phyloP scores from a whole-genome alignment of 1,284 basidiomycete genomes.

The Xerocomus nothofagi region DNA sequence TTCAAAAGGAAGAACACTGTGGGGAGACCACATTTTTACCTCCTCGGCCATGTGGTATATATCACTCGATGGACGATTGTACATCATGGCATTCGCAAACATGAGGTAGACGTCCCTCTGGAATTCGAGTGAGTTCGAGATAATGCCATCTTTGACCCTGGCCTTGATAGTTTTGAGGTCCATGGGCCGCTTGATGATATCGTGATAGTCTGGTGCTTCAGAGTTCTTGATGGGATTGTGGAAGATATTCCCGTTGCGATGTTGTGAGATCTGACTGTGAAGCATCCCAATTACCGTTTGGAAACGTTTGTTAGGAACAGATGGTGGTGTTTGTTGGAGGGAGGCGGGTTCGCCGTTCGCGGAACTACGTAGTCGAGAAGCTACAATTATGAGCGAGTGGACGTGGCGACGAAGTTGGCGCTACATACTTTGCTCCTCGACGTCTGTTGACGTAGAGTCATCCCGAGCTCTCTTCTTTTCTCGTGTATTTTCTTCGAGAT shows the following conservation, averaged over 20 bases:
- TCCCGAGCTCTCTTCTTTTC: constrained; percentile 68
- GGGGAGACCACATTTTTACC: constrained; percentile 44
- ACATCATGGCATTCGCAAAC: constrained; percentile 97
- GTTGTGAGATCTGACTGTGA: constrained; percentile 78
- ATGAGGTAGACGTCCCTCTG: constrained; percentile 88
- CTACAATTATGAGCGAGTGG: constrained; percentile 19
- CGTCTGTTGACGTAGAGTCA: constrained; percentile 54
- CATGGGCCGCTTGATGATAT: constrained; percentile 90
- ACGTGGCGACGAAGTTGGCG: no score
- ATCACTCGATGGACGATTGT: constrained; percentile 82
- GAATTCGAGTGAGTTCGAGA: constrained; percentile 80
- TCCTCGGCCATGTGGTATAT: constrained; percentile 89
- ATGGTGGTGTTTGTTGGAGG: constrained; percentile 30
- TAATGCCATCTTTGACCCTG: constrained; percentile 78
- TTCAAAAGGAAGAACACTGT: constrained; percentile 1
- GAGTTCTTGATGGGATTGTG: constrained; percentile 85
- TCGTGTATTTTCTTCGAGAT: constrained; percentile 46
- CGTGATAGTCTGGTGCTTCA: constrained; percentile 88
- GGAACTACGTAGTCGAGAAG: constrained; percentile 20
- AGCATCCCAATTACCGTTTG: constrained; percentile 80
- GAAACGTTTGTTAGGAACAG: constrained; percentile 63
- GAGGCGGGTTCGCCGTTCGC: constrained; percentile 18
- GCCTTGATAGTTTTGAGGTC: constrained; percentile 88
- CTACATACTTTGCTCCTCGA: constrained; percentile 56
- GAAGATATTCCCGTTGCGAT: constrained; percentile 87